phyloP scores from a whole-genome alignment of 768 basidiomycete genomes.

The Chalciporus piperatus region DNA sequence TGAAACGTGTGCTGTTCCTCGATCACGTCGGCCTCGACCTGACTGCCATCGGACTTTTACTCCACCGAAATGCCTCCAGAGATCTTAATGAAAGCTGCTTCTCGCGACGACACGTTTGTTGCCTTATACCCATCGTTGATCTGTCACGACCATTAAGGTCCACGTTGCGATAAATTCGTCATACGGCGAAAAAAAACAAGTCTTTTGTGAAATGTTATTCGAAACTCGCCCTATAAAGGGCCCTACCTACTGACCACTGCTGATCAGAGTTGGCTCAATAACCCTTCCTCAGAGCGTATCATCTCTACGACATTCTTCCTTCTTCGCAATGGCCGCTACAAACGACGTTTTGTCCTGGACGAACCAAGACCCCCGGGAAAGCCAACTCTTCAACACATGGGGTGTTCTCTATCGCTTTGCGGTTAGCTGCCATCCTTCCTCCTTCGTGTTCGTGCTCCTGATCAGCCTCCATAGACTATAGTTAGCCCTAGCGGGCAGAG shows the following conservation, averaged over 20 bases:
- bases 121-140: conserved; percentile 67
- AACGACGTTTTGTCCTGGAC: conserved; percentile 85
- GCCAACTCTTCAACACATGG: conserved; percentile 77
- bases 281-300: conserved; percentile 29
- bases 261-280: conserved; percentile 24
- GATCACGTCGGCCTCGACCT: conserved; percentile 63
- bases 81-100: conserved; percentile 61
- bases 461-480: conserved; percentile 50
- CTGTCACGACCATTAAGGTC: conserved; percentile 53
- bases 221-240: conserved; percentile 56
- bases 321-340: conserved; percentile 47
- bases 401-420: conserved; percentile 81
- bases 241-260: conserved; percentile 8
- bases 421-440: conserved; percentile 38
- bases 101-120: conserved; percentile 67
- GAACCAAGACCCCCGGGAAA: conserved; percentile 81
- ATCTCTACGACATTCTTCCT: conserved; percentile 32
- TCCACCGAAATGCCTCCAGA: conserved; percentile 67
- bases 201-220: conserved; percentile 45
- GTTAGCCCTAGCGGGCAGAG: conserved; percentile 61
- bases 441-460: conserved; percentile 24
- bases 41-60: conserved; percentile 57
- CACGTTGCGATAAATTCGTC: conserved; percentile 72
- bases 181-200: conserved; percentile 47
- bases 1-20: conserved; percentile 63